Evolutionary conservation across 2,329 filamentous ascomycete genomes (phyloP).

Genomic region (Dactylella cylindrospora): DNA sequence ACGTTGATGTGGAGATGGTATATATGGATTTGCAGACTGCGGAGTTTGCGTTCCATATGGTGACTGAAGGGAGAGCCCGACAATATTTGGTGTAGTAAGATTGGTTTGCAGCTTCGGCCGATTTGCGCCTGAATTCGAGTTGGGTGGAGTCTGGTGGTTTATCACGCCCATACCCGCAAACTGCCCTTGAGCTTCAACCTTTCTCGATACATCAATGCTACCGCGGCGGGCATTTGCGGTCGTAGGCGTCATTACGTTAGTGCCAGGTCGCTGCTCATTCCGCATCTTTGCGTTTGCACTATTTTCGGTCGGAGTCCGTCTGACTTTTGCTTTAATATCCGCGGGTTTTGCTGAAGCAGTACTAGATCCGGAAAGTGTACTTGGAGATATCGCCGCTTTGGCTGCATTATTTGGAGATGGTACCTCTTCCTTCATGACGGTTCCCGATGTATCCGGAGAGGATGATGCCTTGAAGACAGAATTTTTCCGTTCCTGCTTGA

Average conservation of each 20-base stretch:
- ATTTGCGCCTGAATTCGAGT: constrained; percentile 23
- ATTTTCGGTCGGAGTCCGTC: constrained; percentile 17
- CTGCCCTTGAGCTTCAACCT: constrained; percentile 18
- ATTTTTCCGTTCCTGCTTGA: constrained; percentile 46
- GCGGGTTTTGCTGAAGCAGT: constrained; percentile 25
- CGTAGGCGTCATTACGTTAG: constrained; percentile 33
- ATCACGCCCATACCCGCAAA: constrained; percentile 25
- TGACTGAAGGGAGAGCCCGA: constrained; percentile 46
- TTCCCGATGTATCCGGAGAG: constrained; percentile 46
- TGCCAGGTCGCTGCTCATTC: constrained; percentile 33
- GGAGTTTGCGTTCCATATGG: constrained; percentile 47
- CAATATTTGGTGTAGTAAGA: constrained; percentile 46
- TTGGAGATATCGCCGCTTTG: constrained; percentile 43
- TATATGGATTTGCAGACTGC: constrained; percentile 45
- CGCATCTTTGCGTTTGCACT: constrained; percentile 33
- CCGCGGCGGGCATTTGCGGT: constrained; percentile 18
- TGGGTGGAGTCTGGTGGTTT: constrained; percentile 20
- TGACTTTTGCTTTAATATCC: constrained; percentile 24
- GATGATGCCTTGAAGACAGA: constrained; percentile 47
- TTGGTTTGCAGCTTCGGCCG: constrained; percentile 47
- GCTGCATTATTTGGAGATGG: constrained; percentile 43
- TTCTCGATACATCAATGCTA: constrained; percentile 38
- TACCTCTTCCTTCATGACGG: constrained; percentile 45
- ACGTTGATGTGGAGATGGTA: constrained; percentile 41
- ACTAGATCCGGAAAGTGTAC: constrained; percentile 39